Conservation (phyloP, 208 protist species). For the Herpetomonas samuelpessoai region DNA sequence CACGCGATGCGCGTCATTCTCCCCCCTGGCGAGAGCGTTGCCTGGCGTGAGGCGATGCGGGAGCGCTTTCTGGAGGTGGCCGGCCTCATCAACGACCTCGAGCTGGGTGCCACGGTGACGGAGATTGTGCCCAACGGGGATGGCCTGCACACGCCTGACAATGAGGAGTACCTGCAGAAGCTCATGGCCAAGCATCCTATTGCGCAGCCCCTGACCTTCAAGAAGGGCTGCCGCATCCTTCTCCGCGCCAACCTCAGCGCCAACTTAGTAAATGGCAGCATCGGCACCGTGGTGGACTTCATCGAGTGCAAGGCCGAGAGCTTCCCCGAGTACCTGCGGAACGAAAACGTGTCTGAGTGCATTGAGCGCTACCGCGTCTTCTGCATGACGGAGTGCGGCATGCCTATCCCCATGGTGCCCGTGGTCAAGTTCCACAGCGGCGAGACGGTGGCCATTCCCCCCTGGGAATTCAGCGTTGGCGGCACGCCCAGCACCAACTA, state of each 20-base stretch:
- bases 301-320: conserved; percentile 65
- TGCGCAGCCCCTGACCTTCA: conserved; percentile 78
- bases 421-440: conserved; percentile 87
- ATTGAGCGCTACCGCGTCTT: conserved; percentile 83
- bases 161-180: conserved; percentile 74
- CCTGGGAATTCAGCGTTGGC: conserved; percentile 82
- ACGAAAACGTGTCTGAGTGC: conserved; percentile 46
- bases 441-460: conserved; percentile 71
- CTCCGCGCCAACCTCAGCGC: conserved; percentile 73
- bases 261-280: conserved; percentile 86
- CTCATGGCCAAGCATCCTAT: conserved; percentile 83
- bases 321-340: conserved; percentile 66
- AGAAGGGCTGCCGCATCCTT: conserved; percentile 85
- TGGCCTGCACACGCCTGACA: conserved; percentile 75
- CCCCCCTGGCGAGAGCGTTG: conserved; percentile 67
- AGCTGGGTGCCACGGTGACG: conserved; percentile 70
- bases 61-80: conserved; percentile 79
- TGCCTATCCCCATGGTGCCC: conserved; percentile 74
- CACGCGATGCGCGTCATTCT: conserved; percentile 87
- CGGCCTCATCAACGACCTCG: conserved; percentile 69
- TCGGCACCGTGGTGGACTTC: conserved; percentile 86
- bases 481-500: conserved; percentile 68
- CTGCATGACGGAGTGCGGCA: conserved; percentile 78
- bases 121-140: conserved; percentile 82
- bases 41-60: conserved; percentile 79